Evolutionary conservation across 768 basidiomycete species (phyloP), one percentile per base, ranked within the genome.

Genomic region (Amanita brunnescens): DNA sequence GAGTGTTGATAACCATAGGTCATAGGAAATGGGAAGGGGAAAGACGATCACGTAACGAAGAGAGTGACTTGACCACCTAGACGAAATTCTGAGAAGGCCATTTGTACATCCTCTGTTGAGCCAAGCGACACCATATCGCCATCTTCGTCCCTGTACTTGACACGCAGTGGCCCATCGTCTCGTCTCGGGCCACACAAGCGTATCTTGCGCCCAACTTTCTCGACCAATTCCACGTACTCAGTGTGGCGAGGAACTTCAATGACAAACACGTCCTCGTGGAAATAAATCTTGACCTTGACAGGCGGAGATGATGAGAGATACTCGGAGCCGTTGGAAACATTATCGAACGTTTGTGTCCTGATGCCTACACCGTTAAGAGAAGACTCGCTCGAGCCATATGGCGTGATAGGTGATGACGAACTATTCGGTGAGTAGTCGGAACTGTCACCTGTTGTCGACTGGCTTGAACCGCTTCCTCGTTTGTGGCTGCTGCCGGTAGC

Each of bases 231-330:
- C 47, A 71, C 74, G 66, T 85, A 94, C 63, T 87, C 82, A 30
- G 89, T 90, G 55, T 73, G 68, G 55, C 85, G 78, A 38, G 88
- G 78, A 21, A 95, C 91, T 67, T 91, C 87, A 52, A 97, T 89
- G 55, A 95, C 87, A 62, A 97, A 98, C 41, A 96, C 87, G 64
- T 96, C 93, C 59, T 94, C 89, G 60, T 91, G 83, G 71, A 87
- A 97, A 65, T 90, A 88, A 48, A 97, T 91, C 69, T 95, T 95
- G 62, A 97, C 83, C 63, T 93, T 91, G 38, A 97, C 84, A 9
- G 84, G 78, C 4, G 72, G 61, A 26, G 51, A 44, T 14, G 61
- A 58, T 18, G 33, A 16, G 16, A 49, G 41, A 41, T 43, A 51
- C 10, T 9, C 24, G 21, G 64, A 65, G 12, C 55, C 61, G 24